Percentiles rank a stretch among this genome's conserved stretches.
These are phyloP conservation scores for Emydomyces testavorans DNA, from an alignment of 2,329 filamentous ascomycete genomes.

Conservation along the genomic window DNA sequence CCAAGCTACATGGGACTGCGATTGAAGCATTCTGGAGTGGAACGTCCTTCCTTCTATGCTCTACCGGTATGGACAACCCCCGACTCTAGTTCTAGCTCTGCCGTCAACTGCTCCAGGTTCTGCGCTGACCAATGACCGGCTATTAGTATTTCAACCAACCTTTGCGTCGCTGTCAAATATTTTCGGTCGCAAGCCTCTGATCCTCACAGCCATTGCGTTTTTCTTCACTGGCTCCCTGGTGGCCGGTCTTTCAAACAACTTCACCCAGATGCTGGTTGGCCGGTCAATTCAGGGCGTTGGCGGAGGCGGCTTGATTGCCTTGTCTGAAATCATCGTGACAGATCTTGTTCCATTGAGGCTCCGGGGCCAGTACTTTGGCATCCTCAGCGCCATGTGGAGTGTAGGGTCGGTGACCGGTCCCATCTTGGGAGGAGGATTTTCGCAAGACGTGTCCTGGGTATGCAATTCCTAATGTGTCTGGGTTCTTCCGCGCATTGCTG, in stretches of 20 bases:
- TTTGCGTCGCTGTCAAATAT: constrained; percentile 39
- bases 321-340: constrained; percentile 36
- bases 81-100: not conserved
- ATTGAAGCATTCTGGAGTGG: constrained; percentile 61
- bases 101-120: not conserved
- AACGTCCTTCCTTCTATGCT: constrained; percentile 55
- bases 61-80: constrained; percentile 34
- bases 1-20: constrained; percentile 41
- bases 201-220: constrained; percentile 32
- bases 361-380: constrained; percentile 33
- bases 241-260: constrained; percentile 32
- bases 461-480: constrained; percentile 9
- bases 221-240: constrained; percentile 39
- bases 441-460: constrained; percentile 32
- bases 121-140: not conserved
- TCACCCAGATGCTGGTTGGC: constrained; percentile 38
- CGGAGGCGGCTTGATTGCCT: constrained; percentile 35
- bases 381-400: constrained; percentile 32
- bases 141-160: constrained; percentile 40
- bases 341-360: constrained; percentile 35
- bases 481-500: not conserved
- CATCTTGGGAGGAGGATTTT: constrained; percentile 34
- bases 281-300: constrained; percentile 37
- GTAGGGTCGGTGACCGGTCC: constrained; percentile 32
- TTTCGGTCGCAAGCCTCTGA: constrained; percentile 36